Base-by-base conservation (phyloP, 2,329 filamentous ascomycete genomes). In the Cytospora paraplurivora region DNA sequence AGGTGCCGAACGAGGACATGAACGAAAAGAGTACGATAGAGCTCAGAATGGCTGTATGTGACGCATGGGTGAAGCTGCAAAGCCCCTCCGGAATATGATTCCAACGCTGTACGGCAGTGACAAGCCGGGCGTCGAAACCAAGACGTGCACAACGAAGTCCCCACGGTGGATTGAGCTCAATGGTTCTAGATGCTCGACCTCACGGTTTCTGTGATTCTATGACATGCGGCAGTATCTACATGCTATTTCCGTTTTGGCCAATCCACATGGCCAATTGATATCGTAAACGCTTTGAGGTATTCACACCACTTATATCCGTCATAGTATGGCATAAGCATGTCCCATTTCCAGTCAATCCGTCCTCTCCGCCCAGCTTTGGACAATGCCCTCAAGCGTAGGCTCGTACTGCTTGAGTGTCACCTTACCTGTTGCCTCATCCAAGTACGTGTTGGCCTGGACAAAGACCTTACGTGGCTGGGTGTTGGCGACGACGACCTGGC, bases 391-490 rank as follows among this genome's bases (percentile, higher is more conserved):
- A 7, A 88, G 79, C 7, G 86, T 91, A 1, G 93, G 84, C 69
- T 96, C 91, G 76, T 97, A 97, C 78, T 97, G 92, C 78, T 88
- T 91, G 76, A 97, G 77, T 15, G 81, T 83, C 35, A 96, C 91
- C 74, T 88, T 85, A 63, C 90, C 91, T 0, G 83, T 85, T 13
- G 83, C 78, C 74, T 86, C 83, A 66, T 89, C 86, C 49, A 95
- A 73, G 62, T 88, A 83, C 0, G 94, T 97, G 76, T 96, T 98
- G 65, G 92, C 92, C 79, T 97, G 93, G 60, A 97, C 92, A 78
- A 96, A 97, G 52, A 97, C 89, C 81, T 93, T 93, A 65, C 90
- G 81, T n/a, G 91, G 90, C 76, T 91, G 89, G 79, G 92, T 92
- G 76, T 91, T 90, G 70, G 83, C 81, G 50, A 94, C 76, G 32